Evolutionary conservation across 768 basidiomycete genomes (phyloP).

Genomic region (Boletus eberwhitei): DNA sequence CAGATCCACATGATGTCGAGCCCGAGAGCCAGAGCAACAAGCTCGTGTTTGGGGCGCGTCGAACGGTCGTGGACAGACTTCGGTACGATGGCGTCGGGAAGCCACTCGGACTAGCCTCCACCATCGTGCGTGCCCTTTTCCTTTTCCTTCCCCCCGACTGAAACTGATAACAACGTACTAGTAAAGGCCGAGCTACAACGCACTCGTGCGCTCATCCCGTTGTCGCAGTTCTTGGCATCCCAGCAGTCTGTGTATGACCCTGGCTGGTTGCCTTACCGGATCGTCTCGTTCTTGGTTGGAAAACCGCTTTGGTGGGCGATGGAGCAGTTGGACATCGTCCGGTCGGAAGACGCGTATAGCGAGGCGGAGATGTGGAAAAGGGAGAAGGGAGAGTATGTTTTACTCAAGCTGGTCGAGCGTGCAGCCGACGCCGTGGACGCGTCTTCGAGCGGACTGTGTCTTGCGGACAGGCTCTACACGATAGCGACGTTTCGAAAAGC

Average conservation of each 20-base stretch:
- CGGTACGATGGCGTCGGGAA: slow-evolving; percentile 70
- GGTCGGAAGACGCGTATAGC: slow-evolving; percentile 51
- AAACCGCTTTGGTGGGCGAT: slow-evolving; percentile 87
- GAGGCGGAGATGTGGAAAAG: slow-evolving; percentile 48
- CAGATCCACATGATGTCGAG: slow-evolving; percentile 2
- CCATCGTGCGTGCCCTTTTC: slow-evolving; percentile 56
- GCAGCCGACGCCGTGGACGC: slow-evolving; percentile 59
- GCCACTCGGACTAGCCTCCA: slow-evolving; percentile 66
- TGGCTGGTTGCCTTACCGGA: slow-evolving; percentile 65
- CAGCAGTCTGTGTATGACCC: slow-evolving; percentile 63
- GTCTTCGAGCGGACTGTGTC: slow-evolving; percentile 39
- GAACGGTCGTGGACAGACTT: slow-evolving; percentile 54
- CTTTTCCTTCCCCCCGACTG: background rate
- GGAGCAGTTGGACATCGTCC: slow-evolving; percentile 70
- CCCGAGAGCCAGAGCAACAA: slow-evolving; percentile 38
- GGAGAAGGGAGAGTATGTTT: slow-evolving; percentile 72
- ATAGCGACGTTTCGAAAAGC: slow-evolving; percentile 55
- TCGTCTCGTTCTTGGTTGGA: slow-evolving; percentile 69
- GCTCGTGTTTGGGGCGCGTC: slow-evolving; percentile 57
- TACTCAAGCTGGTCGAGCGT: slow-evolving; percentile 58
- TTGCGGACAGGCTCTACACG: slow-evolving; percentile 61
- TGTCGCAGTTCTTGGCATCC: slow-evolving; percentile 53
- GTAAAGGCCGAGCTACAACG: slow-evolving; percentile 65
- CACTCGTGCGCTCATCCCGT: slow-evolving; percentile 43
- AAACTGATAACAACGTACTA: slow-evolving; percentile 40